phyloP scores from a whole-genome alignment of 2,329 filamentous ascomycete genomes.

The Aspergillus novofumigatus region DNA sequence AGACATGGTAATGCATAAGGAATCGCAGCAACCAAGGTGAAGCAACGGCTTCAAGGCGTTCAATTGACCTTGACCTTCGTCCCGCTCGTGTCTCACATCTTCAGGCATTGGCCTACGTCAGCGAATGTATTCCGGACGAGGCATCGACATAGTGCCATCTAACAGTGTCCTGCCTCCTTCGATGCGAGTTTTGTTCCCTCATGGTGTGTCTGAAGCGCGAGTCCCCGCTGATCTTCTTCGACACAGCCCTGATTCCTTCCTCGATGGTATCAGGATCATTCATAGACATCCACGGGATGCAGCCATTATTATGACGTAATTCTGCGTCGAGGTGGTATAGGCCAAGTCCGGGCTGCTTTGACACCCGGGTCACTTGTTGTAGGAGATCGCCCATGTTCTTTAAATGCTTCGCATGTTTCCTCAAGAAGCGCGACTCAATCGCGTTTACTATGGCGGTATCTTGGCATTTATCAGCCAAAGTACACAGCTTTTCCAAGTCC shows the following conservation, averaged over 20 bases:
- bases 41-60: not conserved
- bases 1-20: not conserved
- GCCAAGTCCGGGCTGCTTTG: slow-evolving; percentile 20
- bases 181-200: not conserved
- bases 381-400: slow-evolving; percentile 22
- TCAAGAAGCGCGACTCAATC: slow-evolving; percentile 16
- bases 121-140: not conserved
- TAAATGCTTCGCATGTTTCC: slow-evolving; percentile 19
- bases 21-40: not conserved
- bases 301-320: slow-evolving; percentile 10
- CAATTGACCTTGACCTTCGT: not conserved
- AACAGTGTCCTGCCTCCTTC: not conserved
- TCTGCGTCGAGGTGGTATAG: slow-evolving; percentile 19
- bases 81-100: not conserved
- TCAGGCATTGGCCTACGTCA: not conserved
- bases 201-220: not conserved
- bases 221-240: not conserved
- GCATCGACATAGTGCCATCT: not conserved
- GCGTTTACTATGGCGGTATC: slow-evolving; percentile 11
- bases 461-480: slow-evolving; percentile 10
- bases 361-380: slow-evolving; percentile 19
- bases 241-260: not conserved
- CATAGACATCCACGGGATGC: slow-evolving; percentile 5
- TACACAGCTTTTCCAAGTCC: slow-evolving; percentile 17
- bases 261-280: slow-evolving; percentile 18